These are phyloP conservation scores for Draba incana DNA, from an alignment of 345 rosid species.

Conservation along the genomic window DNA sequence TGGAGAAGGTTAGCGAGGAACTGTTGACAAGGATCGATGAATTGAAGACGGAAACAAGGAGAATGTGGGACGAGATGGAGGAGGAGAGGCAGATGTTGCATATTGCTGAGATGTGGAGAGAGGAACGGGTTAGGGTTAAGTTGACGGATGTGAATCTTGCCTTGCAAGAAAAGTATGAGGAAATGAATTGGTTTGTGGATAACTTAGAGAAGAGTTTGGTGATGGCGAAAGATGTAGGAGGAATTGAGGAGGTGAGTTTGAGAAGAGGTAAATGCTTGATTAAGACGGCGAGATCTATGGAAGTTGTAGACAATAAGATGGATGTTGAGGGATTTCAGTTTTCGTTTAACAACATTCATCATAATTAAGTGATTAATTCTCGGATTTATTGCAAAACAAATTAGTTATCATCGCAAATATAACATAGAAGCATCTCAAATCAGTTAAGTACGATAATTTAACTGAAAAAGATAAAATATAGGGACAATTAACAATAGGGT, in stretches of 20 bases:
- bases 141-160: constrained; percentile 67
- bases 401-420: not conserved
- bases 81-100: constrained; percentile 85
- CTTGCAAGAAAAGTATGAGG: constrained; percentile 49
- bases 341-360: not conserved
- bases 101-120: constrained; percentile 92
- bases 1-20: constrained; percentile 89
- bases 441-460: no score
- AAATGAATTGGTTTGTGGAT: constrained; percentile 52
- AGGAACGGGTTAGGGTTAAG: constrained; percentile 90
- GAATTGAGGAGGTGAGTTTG: constrained; percentile 15
- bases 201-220: constrained; percentile 39
- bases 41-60: constrained; percentile 57
- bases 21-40: constrained; percentile 71
- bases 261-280: constrained; percentile 34
- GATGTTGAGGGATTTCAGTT: constrained; percentile 19
- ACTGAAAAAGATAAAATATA: no score
- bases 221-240: constrained; percentile 27
- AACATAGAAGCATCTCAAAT: no score
- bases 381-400: not conserved
- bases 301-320: constrained; percentile 3
- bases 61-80: constrained; percentile 57
- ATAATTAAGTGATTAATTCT: not conserved
- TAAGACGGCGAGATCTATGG: constrained; percentile 32
- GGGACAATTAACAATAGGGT: no score